A percentile compares a stretch with the other conserved stretches of the same genome.
Conservation (phyloP, 805 yeast species). For the Martiniozyma abietophila region DNA sequence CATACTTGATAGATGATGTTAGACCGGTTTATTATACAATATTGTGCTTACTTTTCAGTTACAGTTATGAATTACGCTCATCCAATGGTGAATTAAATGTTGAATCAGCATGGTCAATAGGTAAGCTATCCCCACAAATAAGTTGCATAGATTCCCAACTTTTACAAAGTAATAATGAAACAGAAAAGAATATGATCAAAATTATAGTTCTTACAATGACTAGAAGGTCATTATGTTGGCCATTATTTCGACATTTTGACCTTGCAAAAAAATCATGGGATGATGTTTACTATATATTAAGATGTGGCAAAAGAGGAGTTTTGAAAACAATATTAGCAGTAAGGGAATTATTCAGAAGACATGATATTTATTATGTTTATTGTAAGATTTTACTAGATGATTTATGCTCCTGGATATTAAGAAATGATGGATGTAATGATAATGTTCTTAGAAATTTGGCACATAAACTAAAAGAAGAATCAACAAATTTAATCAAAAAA, state of each 20-base stretch:
- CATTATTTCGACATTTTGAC: constrained; percentile 65
- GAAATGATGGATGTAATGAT: constrained; percentile 48
- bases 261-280: constrained; percentile 59
- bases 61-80: constrained; percentile 65
- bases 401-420: constrained; percentile 62
- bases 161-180: constrained; percentile 26
- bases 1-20: constrained; percentile 46
- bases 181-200: constrained; percentile 33
- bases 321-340: constrained; percentile 50
- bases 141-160: constrained; percentile 59
- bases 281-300: constrained; percentile 56
- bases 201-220: constrained; percentile 52
- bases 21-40: constrained; percentile 55
- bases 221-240: constrained; percentile 69
- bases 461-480: constrained; percentile 46
- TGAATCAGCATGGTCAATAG: constrained; percentile 93
- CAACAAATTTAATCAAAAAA: constrained; percentile 29
- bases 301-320: constrained; percentile 62
- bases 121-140: constrained; percentile 75
- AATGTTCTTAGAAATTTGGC: constrained; percentile 52
- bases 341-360: constrained; percentile 69
- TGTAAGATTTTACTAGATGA: constrained; percentile 72
- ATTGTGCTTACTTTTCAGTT: constrained; percentile 60
- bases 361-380: constrained; percentile 79
- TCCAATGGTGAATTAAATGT: constrained; percentile 63